phyloP scores from a whole-genome alignment of 225 moss, liverwort and hornwort genomes.

The Thuidium tamariscinum region DNA sequence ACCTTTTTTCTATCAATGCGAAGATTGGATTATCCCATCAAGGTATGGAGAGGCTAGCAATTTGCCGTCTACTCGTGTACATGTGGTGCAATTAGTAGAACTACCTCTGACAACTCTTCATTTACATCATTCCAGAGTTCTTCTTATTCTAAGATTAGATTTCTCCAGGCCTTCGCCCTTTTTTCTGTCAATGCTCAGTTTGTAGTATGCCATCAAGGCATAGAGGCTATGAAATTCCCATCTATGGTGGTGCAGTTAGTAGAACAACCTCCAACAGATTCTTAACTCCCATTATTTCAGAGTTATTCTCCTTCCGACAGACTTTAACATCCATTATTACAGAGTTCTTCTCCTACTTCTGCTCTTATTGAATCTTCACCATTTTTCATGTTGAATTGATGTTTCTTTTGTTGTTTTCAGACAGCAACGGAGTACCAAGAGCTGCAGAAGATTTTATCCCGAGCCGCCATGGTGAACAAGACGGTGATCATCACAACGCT shows the following conservation, averaged over 20 bases:
- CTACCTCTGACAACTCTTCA: too few species aligned
- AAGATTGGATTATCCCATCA: background rate
- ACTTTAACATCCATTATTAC: background rate
- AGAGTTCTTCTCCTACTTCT: background rate
- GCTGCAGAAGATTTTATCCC: slow-evolving; percentile 26
- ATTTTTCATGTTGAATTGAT: background rate
- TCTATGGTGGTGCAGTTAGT: background rate
- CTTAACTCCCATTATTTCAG: background rate
- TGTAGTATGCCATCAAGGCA: background rate
- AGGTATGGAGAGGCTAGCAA: background rate
- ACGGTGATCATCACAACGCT: slow-evolving; percentile 72
- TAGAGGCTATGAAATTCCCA: background rate
- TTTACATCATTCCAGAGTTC: background rate
- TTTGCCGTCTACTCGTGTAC: too few species aligned
- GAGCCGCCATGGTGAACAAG: slow-evolving; percentile 50
- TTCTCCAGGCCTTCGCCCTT: background rate
- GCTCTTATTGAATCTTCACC: background rate
- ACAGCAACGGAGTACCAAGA: background rate
- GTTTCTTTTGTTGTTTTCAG: background rate
- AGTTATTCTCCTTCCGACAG: background rate
- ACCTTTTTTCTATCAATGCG: too few species aligned
- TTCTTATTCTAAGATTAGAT: background rate
- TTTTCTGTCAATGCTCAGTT: background rate
- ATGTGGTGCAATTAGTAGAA: background rate
- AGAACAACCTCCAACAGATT: background rate